Conservation (phyloP, 495 filamentous ascomycete genomes). For the Extremus antarcticus region DNA sequence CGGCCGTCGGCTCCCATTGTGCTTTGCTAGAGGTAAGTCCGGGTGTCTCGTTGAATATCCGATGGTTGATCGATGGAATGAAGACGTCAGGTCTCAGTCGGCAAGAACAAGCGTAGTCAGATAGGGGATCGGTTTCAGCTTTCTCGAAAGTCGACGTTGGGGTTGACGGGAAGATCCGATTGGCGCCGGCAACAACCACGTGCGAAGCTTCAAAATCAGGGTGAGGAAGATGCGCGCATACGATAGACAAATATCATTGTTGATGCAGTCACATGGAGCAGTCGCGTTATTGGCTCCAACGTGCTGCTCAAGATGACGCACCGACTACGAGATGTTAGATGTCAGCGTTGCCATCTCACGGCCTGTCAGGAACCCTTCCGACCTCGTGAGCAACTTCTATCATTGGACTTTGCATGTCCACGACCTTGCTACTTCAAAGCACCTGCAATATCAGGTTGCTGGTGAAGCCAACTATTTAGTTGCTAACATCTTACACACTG, state of each 20-base stretch:
- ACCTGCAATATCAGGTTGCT: neutral
- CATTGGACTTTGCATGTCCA: neutral
- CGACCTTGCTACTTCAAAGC: neutral
- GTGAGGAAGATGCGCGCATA: too few species aligned
- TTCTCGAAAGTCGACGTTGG: too few species aligned
- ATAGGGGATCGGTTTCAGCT: neutral
- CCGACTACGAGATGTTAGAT: too few species aligned
- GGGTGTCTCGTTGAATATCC: neutral
- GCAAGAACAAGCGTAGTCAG: neutral
- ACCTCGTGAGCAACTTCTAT: neutral
- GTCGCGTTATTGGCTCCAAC: too few species aligned
- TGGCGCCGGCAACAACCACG: too few species aligned
- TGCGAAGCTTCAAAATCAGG: too few species aligned
- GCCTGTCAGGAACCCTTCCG: neutral
- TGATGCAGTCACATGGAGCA: too few species aligned
- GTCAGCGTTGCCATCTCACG: neutral
- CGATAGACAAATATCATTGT: too few species aligned
- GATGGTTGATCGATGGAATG: neutral
- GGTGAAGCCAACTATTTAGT: neutral
- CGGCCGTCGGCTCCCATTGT: neutral
- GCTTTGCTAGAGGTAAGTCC: neutral
- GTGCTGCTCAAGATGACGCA: too few species aligned
- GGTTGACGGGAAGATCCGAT: too few species aligned
- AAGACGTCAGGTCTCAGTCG: too few species aligned
- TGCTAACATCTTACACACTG: neutral